Base-by-base conservation (phyloP, 2,329 filamentous ascomycete species). In the Cladosporium velox region DNA sequence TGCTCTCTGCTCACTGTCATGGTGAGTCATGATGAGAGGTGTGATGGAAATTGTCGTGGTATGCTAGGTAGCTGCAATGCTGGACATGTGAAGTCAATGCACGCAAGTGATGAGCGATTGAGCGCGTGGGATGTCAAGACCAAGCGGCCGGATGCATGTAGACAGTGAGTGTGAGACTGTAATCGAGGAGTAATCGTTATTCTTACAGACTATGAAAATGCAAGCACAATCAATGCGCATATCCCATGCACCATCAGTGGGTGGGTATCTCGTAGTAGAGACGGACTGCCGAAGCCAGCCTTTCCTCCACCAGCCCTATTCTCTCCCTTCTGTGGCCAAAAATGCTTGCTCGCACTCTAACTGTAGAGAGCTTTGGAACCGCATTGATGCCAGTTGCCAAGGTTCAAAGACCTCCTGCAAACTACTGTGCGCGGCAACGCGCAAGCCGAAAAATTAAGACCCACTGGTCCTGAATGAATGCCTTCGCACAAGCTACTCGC, bases 391-490 rank as follows among this genome's bases (percentile, higher is more conserved):
- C 30, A 21, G 15, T 18, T 58, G 55, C 57, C 35, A 59, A 57
- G 26, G 38, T 26, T 44, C 57, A 47, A 8, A 44, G 57, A 59
- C 24, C 34, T 34, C n/a, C 51, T 59, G 35, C 32, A 41, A 28
- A 41, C 35, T 59, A 61, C 59, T 61, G 28, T 34, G 59, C 41
- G 59, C 41, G 59, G 41, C 59, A 61, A 49, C 26, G 59, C 59
- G 41, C 59, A 51, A 61, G 41, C 59, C 59, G n/a, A 61, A 61
- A 51, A 51, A n/a, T n/a, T 38, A 14, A 12, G 26, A 44, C 15
- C 57, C 35, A 44, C 5, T 10, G 4, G 35, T n/a, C 57, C 35
- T 47, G 8, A 30, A 44, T 26, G 35, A 21, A 47, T 47, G 41
- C n/a, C 8, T n/a, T 47, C n/a, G 41, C 18, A 44, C n/a, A 12